These are phyloP conservation scores for Escallonia herrerae DNA, from an alignment of 129 eudicot species.

Conservation along the genomic window DNA sequence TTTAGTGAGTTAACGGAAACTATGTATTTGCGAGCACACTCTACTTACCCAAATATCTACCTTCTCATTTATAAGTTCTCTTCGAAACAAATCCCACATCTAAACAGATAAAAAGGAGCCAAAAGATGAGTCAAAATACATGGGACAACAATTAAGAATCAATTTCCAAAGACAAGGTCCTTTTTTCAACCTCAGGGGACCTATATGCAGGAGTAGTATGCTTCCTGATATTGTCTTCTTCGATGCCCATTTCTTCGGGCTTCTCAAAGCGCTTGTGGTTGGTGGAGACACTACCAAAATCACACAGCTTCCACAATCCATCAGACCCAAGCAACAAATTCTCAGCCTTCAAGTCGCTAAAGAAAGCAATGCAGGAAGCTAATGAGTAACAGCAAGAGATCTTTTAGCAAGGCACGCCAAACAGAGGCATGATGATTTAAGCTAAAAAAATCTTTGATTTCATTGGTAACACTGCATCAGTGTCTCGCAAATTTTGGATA, in stretches of 20 bases:
- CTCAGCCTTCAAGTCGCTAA: constrained; percentile 98
- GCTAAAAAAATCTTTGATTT: too few species aligned
- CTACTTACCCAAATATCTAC: constrained; percentile 95
- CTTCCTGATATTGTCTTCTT: constrained; percentile 95
- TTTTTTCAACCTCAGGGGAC: constrained; percentile 80
- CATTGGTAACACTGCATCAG: too few species aligned
- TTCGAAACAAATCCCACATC: constrained; percentile 96
- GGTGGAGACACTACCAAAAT: constrained; percentile 92
- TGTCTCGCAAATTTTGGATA: too few species aligned
- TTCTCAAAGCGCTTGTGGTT: constrained; percentile 92
- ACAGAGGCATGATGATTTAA: too few species aligned
- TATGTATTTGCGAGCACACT: constrained; percentile 1
- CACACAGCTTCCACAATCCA: constrained; percentile 98
- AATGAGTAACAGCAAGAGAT: background rate
- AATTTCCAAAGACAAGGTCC: constrained; percentile 13
- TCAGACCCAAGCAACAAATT: constrained; percentile 82
- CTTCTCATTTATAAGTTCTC: constrained; percentile 87
- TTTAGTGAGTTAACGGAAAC: background rate
- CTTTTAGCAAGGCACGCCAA: too few species aligned
- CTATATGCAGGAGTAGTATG: constrained; percentile 98
- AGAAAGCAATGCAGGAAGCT: constrained; percentile 14
- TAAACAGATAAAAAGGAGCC: constrained; percentile 30
- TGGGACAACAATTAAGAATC: background rate
- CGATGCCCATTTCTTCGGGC: constrained; percentile 99
- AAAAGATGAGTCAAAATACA: constrained; percentile 14